A percentile compares a stretch with the other conserved stretches of the same genome.
Conservation (phyloP, 1,284 basidiomycete species). For the Boletus subluridellus region DNA sequence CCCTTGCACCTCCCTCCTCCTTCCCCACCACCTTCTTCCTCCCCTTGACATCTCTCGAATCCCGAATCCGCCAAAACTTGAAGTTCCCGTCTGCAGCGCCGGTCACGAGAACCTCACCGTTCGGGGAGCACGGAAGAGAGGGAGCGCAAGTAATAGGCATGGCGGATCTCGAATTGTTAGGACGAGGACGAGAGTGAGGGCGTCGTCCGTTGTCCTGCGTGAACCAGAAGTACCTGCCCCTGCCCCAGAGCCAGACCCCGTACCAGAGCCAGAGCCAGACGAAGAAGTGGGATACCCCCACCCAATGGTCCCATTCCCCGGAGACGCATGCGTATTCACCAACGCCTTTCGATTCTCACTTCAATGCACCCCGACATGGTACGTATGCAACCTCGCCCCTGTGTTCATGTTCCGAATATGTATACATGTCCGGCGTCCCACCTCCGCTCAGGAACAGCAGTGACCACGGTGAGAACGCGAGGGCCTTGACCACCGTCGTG, state of each 20-base stretch:
- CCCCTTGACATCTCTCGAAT: no score
- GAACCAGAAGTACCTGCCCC: constrained; percentile 24
- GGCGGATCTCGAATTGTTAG: no score
- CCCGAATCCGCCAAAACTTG: no score
- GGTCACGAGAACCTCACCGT: no score
- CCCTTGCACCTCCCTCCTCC: no score
- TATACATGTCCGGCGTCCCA: constrained; percentile 91
- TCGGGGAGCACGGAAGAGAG: no score
- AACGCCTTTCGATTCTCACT: constrained; percentile 88
- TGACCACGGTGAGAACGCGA: constrained; percentile 97
- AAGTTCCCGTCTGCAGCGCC: no score
- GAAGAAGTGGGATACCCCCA: constrained; percentile 66
- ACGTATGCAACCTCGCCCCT: constrained; percentile 80
- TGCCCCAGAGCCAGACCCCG: neutral
- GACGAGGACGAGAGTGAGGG: no score
- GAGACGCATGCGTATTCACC: constrained; percentile 91
- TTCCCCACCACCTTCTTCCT: no score
- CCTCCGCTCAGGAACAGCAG: constrained; percentile 92
- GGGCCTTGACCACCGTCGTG: constrained; percentile 91
- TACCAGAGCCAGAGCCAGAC: constrained; percentile 14
- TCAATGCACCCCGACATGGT: constrained; percentile 84
- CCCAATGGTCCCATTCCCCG: constrained; percentile 67
- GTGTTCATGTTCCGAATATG: constrained; percentile 93
- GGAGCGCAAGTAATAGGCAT: no score
- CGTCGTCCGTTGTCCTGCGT: no score